Evolutionary conservation across 768 basidiomycete genomes (phyloP), one percentile per base, ranked within the genome.

Genomic region (Boletellus sp.): DNA sequence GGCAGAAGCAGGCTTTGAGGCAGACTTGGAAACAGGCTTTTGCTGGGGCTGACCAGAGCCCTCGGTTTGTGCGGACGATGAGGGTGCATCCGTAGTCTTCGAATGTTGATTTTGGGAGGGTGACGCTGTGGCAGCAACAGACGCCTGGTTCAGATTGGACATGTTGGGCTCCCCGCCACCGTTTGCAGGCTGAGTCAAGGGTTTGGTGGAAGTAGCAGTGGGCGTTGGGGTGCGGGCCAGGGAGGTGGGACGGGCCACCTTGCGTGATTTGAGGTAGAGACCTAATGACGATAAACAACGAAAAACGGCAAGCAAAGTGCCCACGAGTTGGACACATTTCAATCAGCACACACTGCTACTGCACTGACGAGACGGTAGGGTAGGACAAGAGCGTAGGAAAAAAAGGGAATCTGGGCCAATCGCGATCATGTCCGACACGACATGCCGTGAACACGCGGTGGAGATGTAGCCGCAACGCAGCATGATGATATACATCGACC

Each of bases 191-290:
- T 57, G 66, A 58, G 57, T 52, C 34, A 64, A 68, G 61, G 51
- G 58, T 41, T 61, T 63, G 55, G 63, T 54, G 50, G 67, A 67
- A 61, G 64, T 59, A 58, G 56, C 56, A 38, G 65, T 57, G 54
- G 68, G 65, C 33, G 65, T 69, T 58, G 69, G 70, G 49, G 69
- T 59, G 47, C 68, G 73, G 22, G 72, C 78, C 51, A 85, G 76
- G 50, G 78, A 78, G 44, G 81, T 71, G 49, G 86, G 87, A 52
- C 86, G 84, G 60, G 84, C 80, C 70, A 83, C 84, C 69, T 82
- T 81, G 68, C 84, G 81, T 56, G 84, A 81, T 78, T 89, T 91
- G 77, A 85, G 84, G 76, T 90, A 90, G 64, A 90, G 85, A 59
- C 87, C 88, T 90, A 76, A 35, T 44, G 61, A 49, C 59, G 54